Percentiles rank a stretch among this genome's conserved stretches.
Evolutionary conservation across 768 basidiomycete genomes (phyloP).

Genomic region (Russula foetens): DNA sequence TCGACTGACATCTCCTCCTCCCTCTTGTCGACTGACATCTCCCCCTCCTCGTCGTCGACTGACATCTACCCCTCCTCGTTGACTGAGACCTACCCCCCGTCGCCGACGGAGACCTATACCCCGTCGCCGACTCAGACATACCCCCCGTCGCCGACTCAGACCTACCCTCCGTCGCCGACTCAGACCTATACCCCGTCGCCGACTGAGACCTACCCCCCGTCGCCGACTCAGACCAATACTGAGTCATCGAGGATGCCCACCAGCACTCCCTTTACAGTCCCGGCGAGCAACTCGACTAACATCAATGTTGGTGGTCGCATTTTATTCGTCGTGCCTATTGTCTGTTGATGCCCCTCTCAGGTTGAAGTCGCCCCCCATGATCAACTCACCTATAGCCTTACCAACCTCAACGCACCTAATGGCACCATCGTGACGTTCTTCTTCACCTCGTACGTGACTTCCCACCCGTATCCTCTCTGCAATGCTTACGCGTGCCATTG

Average conservation of each 20-base stretch:
- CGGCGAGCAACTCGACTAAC: constrained; percentile 17
- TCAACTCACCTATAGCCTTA: constrained; percentile 36
- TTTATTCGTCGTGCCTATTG: not conserved
- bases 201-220: not conserved
- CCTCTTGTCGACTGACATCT: too few relatives aligned
- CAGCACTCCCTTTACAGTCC: constrained; percentile 19
- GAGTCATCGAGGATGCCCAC: not conserved
- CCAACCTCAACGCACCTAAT: constrained; percentile 38
- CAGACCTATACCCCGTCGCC: too few relatives aligned
- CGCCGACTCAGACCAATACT: not conserved
- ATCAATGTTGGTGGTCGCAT: constrained; percentile 15
- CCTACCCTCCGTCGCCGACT: too few relatives aligned
- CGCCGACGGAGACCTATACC: too few relatives aligned
- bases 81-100: too few relatives aligned
- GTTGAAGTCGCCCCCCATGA: constrained; percentile 36
- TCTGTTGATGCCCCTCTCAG: constrained; percentile 22
- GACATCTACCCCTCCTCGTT: too few relatives aligned
- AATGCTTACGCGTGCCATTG: not conserved
- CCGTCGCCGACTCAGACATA: too few relatives aligned
- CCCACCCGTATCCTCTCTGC: not conserved
- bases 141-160: not conserved
- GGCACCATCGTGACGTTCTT: constrained; percentile 46
- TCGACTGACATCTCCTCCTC: too few relatives aligned
- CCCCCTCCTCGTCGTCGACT: too few relatives aligned
- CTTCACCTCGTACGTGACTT: constrained; percentile 36